Percentiles rank a stretch among this genome's conserved stretches.
Evolutionary conservation across 768 basidiomycete genomes (phyloP).

Genomic region (Gloeostereum incarnatum): DNA sequence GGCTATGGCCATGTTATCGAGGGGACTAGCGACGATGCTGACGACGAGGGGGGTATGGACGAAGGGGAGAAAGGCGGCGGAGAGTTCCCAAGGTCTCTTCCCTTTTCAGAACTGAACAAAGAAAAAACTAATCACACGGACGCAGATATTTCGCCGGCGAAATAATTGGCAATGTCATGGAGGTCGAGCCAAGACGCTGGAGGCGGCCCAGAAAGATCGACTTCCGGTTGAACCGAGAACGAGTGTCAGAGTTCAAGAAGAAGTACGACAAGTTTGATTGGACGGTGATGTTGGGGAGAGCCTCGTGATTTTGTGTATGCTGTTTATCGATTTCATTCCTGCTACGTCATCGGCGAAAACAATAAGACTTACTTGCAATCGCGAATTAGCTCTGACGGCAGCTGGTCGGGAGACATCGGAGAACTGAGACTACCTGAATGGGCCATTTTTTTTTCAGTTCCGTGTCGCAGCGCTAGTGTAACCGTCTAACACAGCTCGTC

Average conservation of each 20-base stretch:
- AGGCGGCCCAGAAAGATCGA: conserved; percentile 71
- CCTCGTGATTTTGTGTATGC: too few relatives aligned
- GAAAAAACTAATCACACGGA: conserved; percentile 91
- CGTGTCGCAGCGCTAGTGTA: too few relatives aligned
- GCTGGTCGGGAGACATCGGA: too few relatives aligned
- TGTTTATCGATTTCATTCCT: too few relatives aligned
- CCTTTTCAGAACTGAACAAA: conserved; percentile 24
- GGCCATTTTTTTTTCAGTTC: too few relatives aligned
- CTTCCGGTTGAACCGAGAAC: conserved; percentile 75
- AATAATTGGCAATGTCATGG: conserved; percentile 88
- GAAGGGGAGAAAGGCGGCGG: conserved; percentile 89
- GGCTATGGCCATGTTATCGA: conserved; percentile 99
- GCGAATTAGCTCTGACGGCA: too few relatives aligned
- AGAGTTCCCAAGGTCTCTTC: conserved; percentile 74
- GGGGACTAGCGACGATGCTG: conserved; percentile 29
- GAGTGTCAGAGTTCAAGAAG: conserved; percentile 61
- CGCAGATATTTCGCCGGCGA: conserved; percentile 90
- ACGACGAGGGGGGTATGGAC: conserved; percentile 38
- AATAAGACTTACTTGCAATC: too few relatives aligned
- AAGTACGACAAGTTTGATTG: conserved; percentile 76
- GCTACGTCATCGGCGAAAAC: too few relatives aligned
- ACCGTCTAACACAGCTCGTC: too few relatives aligned
- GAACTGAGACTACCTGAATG: too few relatives aligned
- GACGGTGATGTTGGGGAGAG: conserved; percentile 60
- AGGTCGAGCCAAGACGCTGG: conserved; percentile 83